phyloP scores from a whole-genome alignment of 148 eudicot species.

The Tetragonia tetragonoides region DNA sequence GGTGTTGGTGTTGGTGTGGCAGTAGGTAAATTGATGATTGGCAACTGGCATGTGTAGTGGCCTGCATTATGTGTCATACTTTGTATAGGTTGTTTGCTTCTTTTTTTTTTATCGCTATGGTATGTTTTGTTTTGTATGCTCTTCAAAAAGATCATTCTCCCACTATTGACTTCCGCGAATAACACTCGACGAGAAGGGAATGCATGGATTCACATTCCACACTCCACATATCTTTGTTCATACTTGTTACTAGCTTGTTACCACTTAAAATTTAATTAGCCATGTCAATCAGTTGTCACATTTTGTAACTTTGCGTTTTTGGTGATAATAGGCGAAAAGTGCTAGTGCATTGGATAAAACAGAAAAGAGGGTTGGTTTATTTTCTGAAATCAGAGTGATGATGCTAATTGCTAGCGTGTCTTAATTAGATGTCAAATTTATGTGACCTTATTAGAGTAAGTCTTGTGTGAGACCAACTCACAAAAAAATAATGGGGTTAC shows the following conservation, averaged over 20 bases:
- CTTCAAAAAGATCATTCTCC: constrained; percentile 8
- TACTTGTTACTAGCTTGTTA: neutral
- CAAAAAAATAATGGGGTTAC: too few species aligned
- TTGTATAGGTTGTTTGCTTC: neutral
- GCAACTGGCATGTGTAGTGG: constrained; percentile 24
- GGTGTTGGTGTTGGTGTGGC: constrained; percentile 24
- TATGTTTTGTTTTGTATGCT: neutral
- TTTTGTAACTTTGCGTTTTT: too few species aligned
- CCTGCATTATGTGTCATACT: constrained; percentile 7
- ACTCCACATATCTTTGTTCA: neutral
- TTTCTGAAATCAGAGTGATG: too few species aligned
- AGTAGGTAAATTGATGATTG: constrained; percentile 23
- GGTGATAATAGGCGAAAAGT: too few species aligned
- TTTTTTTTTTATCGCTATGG: neutral
- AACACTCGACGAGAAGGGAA: neutral
- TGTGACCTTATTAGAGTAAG: too few species aligned
- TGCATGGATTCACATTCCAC: constrained; percentile 20
- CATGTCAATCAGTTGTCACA: too few species aligned
- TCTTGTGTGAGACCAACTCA: too few species aligned
- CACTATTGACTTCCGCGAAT: constrained; percentile 4
- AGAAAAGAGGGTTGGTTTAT: too few species aligned
- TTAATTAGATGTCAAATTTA: too few species aligned
- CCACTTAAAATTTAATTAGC: too few species aligned
- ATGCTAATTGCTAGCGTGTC: too few species aligned
- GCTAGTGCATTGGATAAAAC: too few species aligned